phyloP scores from a whole-genome alignment of 1,139 yeast genomes.

The Kluyveromyces sp. region DNA sequence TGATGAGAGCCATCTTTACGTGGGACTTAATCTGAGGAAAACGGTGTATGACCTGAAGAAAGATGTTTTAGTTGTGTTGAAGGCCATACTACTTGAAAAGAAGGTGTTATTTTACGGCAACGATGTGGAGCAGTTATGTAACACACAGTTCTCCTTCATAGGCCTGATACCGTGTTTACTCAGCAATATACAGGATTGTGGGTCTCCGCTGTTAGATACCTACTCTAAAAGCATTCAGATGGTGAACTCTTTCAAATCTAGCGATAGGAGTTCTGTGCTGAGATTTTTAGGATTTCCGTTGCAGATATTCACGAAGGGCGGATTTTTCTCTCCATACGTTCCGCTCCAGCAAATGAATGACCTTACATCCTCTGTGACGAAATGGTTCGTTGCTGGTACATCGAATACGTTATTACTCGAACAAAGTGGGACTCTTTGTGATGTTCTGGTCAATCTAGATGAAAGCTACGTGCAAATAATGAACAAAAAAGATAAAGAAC shows the following conservation, averaged over 20 bases:
- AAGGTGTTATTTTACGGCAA: conserved; percentile 68
- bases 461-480: conserved; percentile 42
- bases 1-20: conserved; percentile 54
- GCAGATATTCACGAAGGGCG: conserved; percentile 77
- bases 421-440: conserved; percentile 52
- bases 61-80: conserved; percentile 61
- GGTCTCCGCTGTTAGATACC: conserved; percentile 66
- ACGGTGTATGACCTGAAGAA: conserved; percentile 53
- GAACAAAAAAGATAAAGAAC: conserved; percentile 29
- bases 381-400: conserved; percentile 75
- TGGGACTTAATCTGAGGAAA: conserved; percentile 68
- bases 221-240: conserved; percentile 46
- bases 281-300: conserved; percentile 83
- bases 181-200: conserved; percentile 66
- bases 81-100: conserved; percentile 71
- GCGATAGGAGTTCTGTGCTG: conserved; percentile 69
- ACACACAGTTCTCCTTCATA: conserved; percentile 54
- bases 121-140: conserved; percentile 73
- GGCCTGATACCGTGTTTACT: conserved; percentile 75
- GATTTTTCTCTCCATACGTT: conserved; percentile 85
- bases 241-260: conserved; percentile 68
- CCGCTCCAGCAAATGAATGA: conserved; percentile 87
- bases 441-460: conserved; percentile 51
- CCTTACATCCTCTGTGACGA: conserved; percentile 49
- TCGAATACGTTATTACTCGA: conserved; percentile 76